phyloP scores from a whole-genome alignment of 768 basidiomycete species.

The Boletus fagicola region DNA sequence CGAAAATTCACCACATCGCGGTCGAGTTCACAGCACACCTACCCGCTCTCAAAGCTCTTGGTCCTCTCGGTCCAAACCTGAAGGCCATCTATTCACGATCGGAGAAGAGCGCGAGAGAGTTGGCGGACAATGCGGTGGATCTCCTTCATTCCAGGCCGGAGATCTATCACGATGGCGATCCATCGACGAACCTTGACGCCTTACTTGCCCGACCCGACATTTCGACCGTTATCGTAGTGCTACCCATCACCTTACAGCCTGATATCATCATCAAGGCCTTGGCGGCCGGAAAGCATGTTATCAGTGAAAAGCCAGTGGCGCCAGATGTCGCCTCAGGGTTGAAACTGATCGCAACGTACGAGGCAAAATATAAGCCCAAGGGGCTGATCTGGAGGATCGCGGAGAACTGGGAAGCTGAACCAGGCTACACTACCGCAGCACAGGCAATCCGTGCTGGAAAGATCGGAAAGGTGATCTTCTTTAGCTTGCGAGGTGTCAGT shows the following conservation, averaged over 20 bases:
- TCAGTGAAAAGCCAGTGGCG: conserved; percentile 87
- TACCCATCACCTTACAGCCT: conserved; percentile 79
- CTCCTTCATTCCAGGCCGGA: conserved; percentile 42
- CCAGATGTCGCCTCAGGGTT: conserved; percentile 64
- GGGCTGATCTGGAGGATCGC: conserved; percentile 79
- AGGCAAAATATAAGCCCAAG: conserved; percentile 59
- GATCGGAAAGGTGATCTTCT: conserved; percentile 72
- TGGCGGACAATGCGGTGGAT: conserved; percentile 47
- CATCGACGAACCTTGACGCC: conserved; percentile 48
- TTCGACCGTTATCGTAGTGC: conserved; percentile 65
- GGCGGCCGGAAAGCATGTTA: conserved; percentile 80
- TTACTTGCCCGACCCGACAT: conserved; percentile 71
- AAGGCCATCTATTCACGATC: conserved; percentile 84
- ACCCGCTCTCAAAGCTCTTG: conserved; percentile 64
- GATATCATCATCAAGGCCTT: conserved; percentile 59
- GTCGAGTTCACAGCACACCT: conserved; percentile 58
- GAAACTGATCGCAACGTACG: conserved; percentile 64
- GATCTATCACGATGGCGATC: conserved; percentile 56
- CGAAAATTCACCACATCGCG: conserved; percentile 25
- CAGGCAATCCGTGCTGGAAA: conserved; percentile 53
- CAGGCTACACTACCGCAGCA: conserved; percentile 45
- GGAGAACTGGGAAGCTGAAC: conserved; percentile 74
- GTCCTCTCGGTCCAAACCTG: conserved; percentile 43
- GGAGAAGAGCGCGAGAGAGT: conserved; percentile 51
- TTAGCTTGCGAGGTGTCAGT: conserved; percentile 53